Evolutionary conservation across 371 early-diverging fungal genomes (phyloP), one percentile per base, ranked within the genome.

Genomic region (Encephalitozoon hellem): DNA sequence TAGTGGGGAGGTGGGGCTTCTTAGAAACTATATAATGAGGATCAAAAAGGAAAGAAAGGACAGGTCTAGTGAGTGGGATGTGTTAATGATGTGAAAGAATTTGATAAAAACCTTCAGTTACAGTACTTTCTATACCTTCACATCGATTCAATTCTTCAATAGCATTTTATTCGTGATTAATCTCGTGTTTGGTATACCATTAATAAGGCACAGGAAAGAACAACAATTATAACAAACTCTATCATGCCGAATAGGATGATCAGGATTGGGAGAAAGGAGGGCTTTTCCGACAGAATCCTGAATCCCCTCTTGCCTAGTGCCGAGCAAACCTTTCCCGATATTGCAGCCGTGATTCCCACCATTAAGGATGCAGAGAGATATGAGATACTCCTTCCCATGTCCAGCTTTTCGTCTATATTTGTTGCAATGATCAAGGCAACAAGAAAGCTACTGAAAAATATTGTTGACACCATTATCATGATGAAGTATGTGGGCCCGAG

Each of bases 391-490:
- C 21, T 38, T 18, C 6, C 30, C 42, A 73, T 21, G 21, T 25
- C 53, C 15, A 63, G 63, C 21, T 43, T 51, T 1, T 28, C 25
- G 9, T 45, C 51, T n/a, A 78, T 66, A 30, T 41, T 67, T 39
- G 28, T 42, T 6, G 65, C 21, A 25, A 80, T 77, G 12, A 79
- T 54, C 9, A 80, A 72, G 18, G 75, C 67, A 25, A 83, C 34
- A 39, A 83, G 77, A 43, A 83, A 78, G 42, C 68, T 80, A 34
- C 72, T 71, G 55, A 83, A 72, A 42, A 80, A 83, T 12, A 77
- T 67, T 45, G 80, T 77, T 12, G 80, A 78, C 25, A 70, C 30
- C 73, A 83, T 79, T 38, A 83, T 80, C 39, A 77, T 65, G 30
- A 78, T 67, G 28, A 83, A 66, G 55, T 80, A 80, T 23, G 83